Percentiles rank a stretch among this genome's conserved stretches.
These are phyloP conservation scores for Leishmania mexicana DNA, from an alignment of 208 protist species.

Conservation along the genomic window DNA sequence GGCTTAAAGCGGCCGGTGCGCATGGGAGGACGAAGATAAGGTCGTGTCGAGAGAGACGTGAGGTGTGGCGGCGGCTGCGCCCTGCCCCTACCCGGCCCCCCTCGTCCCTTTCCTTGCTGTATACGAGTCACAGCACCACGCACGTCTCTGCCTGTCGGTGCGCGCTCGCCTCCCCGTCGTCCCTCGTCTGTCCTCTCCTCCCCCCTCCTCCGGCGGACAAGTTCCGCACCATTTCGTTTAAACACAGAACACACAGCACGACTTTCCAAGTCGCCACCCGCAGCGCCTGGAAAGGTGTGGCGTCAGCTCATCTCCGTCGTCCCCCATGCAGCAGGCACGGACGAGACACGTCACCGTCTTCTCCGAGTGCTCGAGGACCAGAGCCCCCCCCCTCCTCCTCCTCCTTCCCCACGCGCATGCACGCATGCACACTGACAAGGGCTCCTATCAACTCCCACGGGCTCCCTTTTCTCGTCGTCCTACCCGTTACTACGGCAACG, in stretches of 20 bases:
- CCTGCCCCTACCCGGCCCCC: not conserved
- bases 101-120: not conserved
- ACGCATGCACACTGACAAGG: not conserved
- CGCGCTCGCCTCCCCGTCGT: not conserved
- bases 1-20: not conserved
- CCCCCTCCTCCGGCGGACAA: not conserved
- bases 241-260: not conserved
- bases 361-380: not conserved
- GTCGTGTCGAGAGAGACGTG: not conserved
- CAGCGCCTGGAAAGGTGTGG: not conserved
- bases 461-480: not conserved
- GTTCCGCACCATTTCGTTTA: not conserved
- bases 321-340: not conserved
- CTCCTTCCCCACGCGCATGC: not conserved
- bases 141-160: not conserved
- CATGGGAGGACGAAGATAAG: not conserved
- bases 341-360: not conserved
- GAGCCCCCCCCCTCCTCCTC: too few species aligned
- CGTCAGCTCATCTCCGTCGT: not conserved
- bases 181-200: not conserved
- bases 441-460: not conserved
- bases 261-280: not conserved
- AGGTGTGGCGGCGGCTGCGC: not conserved
- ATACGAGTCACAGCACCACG: not conserved
- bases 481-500: not conserved